Percentiles rank a stretch among this genome's conserved stretches.
phyloP scores from a whole-genome alignment of 768 basidiomycete species.

The Termitomyces sp. region DNA sequence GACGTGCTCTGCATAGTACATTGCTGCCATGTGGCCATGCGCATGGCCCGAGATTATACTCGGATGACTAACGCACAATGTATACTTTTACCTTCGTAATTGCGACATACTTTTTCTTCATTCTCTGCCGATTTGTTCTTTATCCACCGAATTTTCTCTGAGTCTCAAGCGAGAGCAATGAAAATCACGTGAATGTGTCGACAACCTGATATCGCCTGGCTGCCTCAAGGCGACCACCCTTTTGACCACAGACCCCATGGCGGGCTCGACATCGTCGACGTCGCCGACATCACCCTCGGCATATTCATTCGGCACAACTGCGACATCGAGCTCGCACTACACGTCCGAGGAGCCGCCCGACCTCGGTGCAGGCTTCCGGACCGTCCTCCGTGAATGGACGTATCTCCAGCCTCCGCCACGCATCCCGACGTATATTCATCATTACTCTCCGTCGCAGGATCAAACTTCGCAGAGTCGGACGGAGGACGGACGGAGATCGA shows the following conservation, averaged over 20 bases:
- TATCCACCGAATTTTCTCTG: too few relatives aligned
- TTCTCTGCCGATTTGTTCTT: neutral
- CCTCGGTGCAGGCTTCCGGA: conserved; percentile 59
- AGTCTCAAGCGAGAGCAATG: neutral
- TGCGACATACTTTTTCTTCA: neutral
- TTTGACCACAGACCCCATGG: neutral
- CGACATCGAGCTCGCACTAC: conserved; percentile 31
- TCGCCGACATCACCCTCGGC: neutral
- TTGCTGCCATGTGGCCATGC: neutral
- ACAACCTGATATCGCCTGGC: neutral
- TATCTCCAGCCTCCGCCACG: conserved; percentile 47
- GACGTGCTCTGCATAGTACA: too few relatives aligned
- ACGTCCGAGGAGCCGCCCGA: conserved; percentile 66
- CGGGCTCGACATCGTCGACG: conserved; percentile 1
- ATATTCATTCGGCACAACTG: neutral
- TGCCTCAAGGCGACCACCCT: neutral
- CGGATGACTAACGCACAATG: too few relatives aligned
- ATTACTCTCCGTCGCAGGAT: conserved; percentile 6
- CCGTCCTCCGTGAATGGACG: conserved; percentile 61
- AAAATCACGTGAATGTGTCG: neutral
- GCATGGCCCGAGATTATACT: neutral
- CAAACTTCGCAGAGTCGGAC: conserved; percentile 3
- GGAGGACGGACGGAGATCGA: conserved; percentile 35
- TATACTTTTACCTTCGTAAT: neutral
- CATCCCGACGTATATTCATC: conserved; percentile 18